Evolutionary conservation across 106 monocot genomes (phyloP), one percentile per base, ranked within the genome.

Genomic region (Allium fistulosum): DNA sequence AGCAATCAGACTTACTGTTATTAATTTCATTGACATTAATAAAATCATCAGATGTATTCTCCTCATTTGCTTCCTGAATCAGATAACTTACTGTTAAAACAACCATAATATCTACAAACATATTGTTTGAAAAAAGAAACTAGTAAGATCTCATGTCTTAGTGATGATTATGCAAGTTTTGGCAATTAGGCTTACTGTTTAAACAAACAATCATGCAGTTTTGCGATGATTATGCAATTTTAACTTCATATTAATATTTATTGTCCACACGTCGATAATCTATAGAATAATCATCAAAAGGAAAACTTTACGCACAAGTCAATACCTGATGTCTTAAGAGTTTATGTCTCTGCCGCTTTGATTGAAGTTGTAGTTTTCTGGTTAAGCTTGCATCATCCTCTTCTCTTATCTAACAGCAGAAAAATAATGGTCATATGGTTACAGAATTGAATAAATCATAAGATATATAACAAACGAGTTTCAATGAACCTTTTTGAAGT

Each of bases 331-430:
- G 15, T 57, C 61, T 76, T 11, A 53, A 49, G 12, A 53, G 74
- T 78, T 71, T 83, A 17, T 46, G 74, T 61, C 92, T 88, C 47
- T 67, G 76, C 71, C 67, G 71, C 78, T 81, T 97, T 73, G 90
- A 74, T 62, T 69, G 82, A 26, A 50, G 71, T 37, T 87, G 97
- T 61, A 97, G 69, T 70, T 84, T 87, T 58, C 17, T 78, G 18
- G 72, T 77, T 46, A 77, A 18, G 10, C 80, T 78, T 65, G 53
- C 87, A 83, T 97, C 97, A 74, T 92, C 89, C 68, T 97, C 92
- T 75, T 97, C 97, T 70, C 74, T 80, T n/a, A 97, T 84, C 97
- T 97, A 67, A 79, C 18, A 63, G 37, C 14, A 65, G 4, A 62
- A 65, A 65, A 45, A 48, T 49, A 17, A 49, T 4, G 15, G 53